Percentiles rank a stretch among this genome's conserved stretches.
These are phyloP conservation scores for Pseudocercospora fuligena DNA, from an alignment of 2,329 filamentous ascomycete species.

Conservation along the genomic window DNA sequence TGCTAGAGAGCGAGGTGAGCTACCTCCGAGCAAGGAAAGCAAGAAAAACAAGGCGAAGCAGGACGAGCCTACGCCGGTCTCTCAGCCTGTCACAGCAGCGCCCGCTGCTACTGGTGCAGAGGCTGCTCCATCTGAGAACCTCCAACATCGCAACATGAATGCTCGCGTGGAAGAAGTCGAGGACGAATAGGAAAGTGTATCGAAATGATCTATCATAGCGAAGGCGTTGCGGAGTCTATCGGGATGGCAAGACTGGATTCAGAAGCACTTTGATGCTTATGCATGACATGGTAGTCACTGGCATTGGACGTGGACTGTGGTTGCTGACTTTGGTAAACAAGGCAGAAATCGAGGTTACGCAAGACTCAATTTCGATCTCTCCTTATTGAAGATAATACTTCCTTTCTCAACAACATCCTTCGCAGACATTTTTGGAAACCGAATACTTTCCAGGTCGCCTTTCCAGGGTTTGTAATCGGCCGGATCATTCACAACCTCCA, in stretches of 20 bases:
- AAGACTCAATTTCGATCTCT: constrained; percentile 17
- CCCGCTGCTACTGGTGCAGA: constrained; percentile 34
- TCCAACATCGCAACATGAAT: constrained; percentile 34
- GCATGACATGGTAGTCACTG: background rate
- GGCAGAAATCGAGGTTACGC: constrained; percentile 10
- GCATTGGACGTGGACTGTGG: background rate
- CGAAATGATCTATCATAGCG: constrained; percentile 18
- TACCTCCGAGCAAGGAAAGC: constrained; percentile 21
- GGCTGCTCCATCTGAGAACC: constrained; percentile 20
- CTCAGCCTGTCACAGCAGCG: constrained; percentile 15
- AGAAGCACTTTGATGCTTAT: background rate
- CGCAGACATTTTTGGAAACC: constrained; percentile 26
- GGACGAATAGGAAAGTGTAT: constrained; percentile 22
- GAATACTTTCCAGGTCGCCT: constrained; percentile 29
- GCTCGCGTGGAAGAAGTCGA: constrained; percentile 40
- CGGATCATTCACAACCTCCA: constrained; percentile 18
- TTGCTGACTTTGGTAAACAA: background rate
- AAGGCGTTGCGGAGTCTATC: constrained; percentile 19
- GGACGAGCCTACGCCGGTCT: constrained; percentile 14
- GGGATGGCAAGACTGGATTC: background rate
- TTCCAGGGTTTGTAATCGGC: constrained; percentile 27
- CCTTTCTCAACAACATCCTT: constrained; percentile 26
- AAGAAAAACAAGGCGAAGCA: constrained; percentile 26
- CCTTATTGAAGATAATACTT: constrained; percentile 23
- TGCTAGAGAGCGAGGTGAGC: constrained; percentile 36